Base-by-base conservation (phyloP, 2,329 filamentous ascomycete genomes). In the Cladosporium phlei region DNA sequence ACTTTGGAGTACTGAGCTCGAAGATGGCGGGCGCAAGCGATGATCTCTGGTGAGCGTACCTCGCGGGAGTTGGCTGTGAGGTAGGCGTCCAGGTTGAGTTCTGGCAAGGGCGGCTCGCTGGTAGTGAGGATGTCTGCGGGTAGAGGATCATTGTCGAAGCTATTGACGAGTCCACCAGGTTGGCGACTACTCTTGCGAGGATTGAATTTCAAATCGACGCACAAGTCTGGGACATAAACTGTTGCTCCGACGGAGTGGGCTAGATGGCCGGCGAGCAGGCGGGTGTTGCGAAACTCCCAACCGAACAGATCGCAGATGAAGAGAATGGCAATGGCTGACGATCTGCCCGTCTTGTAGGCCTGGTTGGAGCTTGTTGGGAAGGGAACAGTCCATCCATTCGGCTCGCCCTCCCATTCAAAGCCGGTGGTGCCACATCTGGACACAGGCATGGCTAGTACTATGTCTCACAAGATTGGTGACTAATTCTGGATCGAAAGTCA, bases 211-310 rank as follows among this genome's bases (percentile, higher is more conserved):
- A 28, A 17, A 9, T 6, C 24, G n/a, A 50, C 55, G 43, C 24
- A 59, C 55, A 62, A 62, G 48, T 62, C 59, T 7, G 59, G 59
- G 17, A 75, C 50, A 53, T 72, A 76, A 22, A 74, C 71, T 2
- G 71, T 75, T 0, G 66, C 71, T 27, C 67, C 58, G n/a, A 60
- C 61, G 51, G 75, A 69, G 12, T 57, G 55, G 3, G 73, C 71
- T 49, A 68, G 75, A 55, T 71, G 64, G 46, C 76, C 73, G 1
- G 72, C 71, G 1, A 76, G 60, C 1, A 76, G 58, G 1, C 72
- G 66, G 27, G 61, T 51, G 50, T 76, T 76, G 20, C 59, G 55
- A 38, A 72, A 71, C 2, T 53, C 69, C 70, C 71, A 75, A 28
- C 70, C 69, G 5, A 70, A 61, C 12, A 72, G 30, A 37, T 64